These are phyloP conservation scores for Pistacia vera DNA, from an alignment of 345 rosid species.

Conservation along the genomic window DNA sequence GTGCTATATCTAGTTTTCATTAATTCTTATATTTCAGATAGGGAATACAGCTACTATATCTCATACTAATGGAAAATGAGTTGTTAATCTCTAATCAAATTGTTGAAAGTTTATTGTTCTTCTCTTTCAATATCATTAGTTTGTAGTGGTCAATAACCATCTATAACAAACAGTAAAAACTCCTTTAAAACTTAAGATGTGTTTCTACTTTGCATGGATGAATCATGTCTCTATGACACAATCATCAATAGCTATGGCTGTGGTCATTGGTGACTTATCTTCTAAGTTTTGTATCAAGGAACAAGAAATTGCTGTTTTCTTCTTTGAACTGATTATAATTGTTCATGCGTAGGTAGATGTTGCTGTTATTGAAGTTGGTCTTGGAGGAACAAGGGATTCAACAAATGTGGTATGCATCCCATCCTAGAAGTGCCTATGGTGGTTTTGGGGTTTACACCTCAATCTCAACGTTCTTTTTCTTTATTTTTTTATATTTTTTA, in stretches of 20 bases:
- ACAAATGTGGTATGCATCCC: slow-evolving; percentile 75
- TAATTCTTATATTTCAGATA: neutral
- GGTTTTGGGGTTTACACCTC: neutral
- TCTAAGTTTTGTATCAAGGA: too few species aligned
- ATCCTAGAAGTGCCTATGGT: neutral
- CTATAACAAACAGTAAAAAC: neutral
- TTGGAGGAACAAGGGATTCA: slow-evolving; percentile 75
- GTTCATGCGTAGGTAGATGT: slow-evolving; percentile 69
- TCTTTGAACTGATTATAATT: slow-evolving; percentile 14
- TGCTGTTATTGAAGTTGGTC: slow-evolving; percentile 88
- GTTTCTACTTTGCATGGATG: neutral
- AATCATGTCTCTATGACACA: neutral
- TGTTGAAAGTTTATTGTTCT: neutral
- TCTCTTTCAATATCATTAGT: neutral
- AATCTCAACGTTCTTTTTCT: neutral
- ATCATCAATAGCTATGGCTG: neutral
- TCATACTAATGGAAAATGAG: neutral
- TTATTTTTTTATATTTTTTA: neutral
- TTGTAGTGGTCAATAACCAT: too few species aligned
- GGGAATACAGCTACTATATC: neutral
- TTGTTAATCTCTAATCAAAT: neutral
- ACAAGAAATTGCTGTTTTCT: neutral
- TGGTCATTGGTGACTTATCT: neutral
- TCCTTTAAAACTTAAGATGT: neutral
- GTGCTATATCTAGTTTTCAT: slow-evolving; percentile 2